These are phyloP conservation scores for Periconia sp. DNA, from an alignment of 2,329 filamentous ascomycete species.

Conservation along the genomic window DNA sequence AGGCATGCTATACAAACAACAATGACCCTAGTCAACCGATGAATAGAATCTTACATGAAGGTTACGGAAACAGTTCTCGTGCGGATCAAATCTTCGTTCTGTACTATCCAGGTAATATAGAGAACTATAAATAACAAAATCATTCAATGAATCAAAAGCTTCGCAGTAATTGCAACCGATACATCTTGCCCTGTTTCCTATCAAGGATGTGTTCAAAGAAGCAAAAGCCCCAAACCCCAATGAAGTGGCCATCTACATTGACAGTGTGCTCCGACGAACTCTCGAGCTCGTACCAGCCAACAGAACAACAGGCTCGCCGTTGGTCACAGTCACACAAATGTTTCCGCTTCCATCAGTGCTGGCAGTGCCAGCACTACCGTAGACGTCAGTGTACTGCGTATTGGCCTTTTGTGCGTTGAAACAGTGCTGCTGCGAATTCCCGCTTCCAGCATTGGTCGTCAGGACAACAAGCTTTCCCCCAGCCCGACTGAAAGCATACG, in stretches of 20 bases:
- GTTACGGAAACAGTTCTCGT: slow-evolving; percentile 39
- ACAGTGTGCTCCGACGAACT: slow-evolving; percentile 9
- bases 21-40: slow-evolving; percentile 19
- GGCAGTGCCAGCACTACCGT: slow-evolving; percentile 41
- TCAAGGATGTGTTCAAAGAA: too few species aligned
- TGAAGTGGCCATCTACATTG: slow-evolving; percentile 14
- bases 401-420: slow-evolving; percentile 45
- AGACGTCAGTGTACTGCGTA: slow-evolving; percentile 46
- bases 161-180: too few species aligned
- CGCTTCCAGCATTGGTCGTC: slow-evolving; percentile 49
- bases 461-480: slow-evolving; percentile 50
- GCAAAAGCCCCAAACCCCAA: too few species aligned
- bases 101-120: too few species aligned
- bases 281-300: slow-evolving; percentile 15
- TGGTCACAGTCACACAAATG: slow-evolving; percentile 46
- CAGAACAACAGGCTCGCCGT: slow-evolving; percentile 50
- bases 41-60: slow-evolving; percentile 51
- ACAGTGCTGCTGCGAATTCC: slow-evolving; percentile 45
- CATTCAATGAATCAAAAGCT: too few species aligned
- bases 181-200: too few species aligned
- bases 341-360: slow-evolving; percentile 45
- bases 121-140: too few species aligned
- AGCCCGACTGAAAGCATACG: slow-evolving; percentile 51
- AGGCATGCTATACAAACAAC: slow-evolving; percentile 41
- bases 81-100: slow-evolving; percentile 20